A percentile compares a stretch with the other conserved stretches of the same genome.
Conservation (phyloP, 768 basidiomycete species). For the Chalciporus sphaerocephalus region DNA sequence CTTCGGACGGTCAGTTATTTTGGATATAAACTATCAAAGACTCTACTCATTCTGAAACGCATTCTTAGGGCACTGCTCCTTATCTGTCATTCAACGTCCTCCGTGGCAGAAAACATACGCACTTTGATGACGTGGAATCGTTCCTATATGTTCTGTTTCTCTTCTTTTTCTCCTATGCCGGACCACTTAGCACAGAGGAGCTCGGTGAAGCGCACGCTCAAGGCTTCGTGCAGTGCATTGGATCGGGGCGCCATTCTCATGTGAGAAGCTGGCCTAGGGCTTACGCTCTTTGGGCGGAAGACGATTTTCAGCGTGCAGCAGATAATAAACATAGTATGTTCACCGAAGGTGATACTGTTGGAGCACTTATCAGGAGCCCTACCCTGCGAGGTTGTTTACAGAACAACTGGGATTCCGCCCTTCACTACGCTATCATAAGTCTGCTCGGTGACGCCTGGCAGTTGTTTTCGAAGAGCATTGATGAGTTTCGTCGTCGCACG, state of each 20-base stretch:
- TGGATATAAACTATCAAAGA: no score
- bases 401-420: not conserved
- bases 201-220: not conserved
- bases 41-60: no score
- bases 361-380: not conserved
- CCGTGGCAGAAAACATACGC: not conserved
- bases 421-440: not conserved
- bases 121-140: not conserved
- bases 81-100: no score
- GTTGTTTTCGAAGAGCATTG: not conserved
- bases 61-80: no score
- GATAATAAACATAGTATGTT: not conserved
- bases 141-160: conserved; percentile 2
- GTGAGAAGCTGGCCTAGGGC: not conserved
- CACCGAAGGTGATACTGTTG: not conserved
- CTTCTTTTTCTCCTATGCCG: not conserved
- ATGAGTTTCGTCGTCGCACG: not conserved
- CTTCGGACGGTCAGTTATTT: no score
- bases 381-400: not conserved
- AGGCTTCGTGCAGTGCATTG: not conserved
- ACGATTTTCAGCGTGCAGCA: not conserved
- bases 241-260: not conserved
- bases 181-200: not conserved
- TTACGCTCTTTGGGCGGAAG: no score
- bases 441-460: not conserved